Evolutionary conservation across 2,329 filamentous ascomycete species (phyloP).

Genomic region (Verticillium alfalfae): DNA sequence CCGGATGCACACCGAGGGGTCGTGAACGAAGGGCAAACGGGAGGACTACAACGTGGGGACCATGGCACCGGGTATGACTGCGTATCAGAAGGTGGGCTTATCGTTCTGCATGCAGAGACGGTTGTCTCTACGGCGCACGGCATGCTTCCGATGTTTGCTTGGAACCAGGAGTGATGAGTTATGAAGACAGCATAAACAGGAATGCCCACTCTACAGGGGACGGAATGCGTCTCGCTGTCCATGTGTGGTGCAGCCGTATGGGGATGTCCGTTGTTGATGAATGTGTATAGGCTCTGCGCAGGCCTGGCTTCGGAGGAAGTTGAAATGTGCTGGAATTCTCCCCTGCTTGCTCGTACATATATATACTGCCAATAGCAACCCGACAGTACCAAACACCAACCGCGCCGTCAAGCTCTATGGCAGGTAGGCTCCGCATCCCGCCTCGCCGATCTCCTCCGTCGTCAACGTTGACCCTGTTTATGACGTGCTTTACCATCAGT

Average conservation of each 20-base stretch:
- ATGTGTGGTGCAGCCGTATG: not conserved
- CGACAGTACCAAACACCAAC: not conserved
- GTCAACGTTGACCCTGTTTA: too few species aligned
- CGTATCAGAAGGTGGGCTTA: not conserved
- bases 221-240: not conserved
- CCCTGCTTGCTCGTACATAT: not conserved
- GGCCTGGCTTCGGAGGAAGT: not conserved
- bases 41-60: not conserved
- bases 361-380: not conserved
- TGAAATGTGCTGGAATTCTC: not conserved
- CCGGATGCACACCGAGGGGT: not conserved
- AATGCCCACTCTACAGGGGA: not conserved
- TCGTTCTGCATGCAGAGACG: not conserved
- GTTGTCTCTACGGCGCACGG: not conserved
- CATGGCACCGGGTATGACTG: not conserved
- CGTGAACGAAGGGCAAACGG: not conserved
- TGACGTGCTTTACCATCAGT: too few species aligned
- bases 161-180: not conserved
- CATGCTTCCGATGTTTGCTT: not conserved
- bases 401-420: too few species aligned
- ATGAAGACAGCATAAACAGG: not conserved
- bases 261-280: not conserved
- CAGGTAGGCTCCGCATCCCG: too few species aligned
- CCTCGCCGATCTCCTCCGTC: too few species aligned
- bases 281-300: not conserved